phyloP scores from a whole-genome alignment of 129 eudicot genomes.

The Cynara cardunculus region DNA sequence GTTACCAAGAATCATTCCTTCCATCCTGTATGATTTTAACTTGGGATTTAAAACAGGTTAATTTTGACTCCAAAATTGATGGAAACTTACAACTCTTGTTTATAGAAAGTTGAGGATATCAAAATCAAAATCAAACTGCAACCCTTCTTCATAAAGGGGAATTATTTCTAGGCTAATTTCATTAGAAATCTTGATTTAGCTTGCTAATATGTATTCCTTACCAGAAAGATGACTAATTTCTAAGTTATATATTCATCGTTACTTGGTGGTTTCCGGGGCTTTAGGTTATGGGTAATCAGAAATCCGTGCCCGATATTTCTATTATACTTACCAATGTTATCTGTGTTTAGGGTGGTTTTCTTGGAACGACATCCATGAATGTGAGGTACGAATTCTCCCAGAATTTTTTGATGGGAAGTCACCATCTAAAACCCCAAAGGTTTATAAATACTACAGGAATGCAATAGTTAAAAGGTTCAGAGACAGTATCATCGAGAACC shows the following conservation, averaged over 20 bases:
- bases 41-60: background rate
- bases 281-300: background rate
- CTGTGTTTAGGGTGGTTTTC: constrained; percentile 73
- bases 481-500: constrained; percentile 36
- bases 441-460: constrained; percentile 77
- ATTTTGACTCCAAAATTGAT: constrained; percentile 1
- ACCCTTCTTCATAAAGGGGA: background rate
- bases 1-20: background rate
- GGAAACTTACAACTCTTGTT: background rate
- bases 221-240: background rate
- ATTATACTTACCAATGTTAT: constrained; percentile 1
- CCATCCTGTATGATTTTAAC: background rate
- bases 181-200: background rate
- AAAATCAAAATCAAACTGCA: constrained; percentile 1
- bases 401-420: constrained; percentile 86
- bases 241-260: background rate
- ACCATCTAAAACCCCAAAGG: constrained; percentile 61
- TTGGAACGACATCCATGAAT: constrained; percentile 69
- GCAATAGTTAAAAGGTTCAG: constrained; percentile 58
- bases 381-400: constrained; percentile 55
- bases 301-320: background rate
- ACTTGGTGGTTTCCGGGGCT: background rate
- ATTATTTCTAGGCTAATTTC: background rate
- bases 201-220: background rate
- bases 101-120: background rate